A percentile compares a stretch with the other conserved stretches of the same genome.
Evolutionary conservation across 805 yeast species (phyloP).

Genomic region (Scheffersomyces coipomensis): DNA sequence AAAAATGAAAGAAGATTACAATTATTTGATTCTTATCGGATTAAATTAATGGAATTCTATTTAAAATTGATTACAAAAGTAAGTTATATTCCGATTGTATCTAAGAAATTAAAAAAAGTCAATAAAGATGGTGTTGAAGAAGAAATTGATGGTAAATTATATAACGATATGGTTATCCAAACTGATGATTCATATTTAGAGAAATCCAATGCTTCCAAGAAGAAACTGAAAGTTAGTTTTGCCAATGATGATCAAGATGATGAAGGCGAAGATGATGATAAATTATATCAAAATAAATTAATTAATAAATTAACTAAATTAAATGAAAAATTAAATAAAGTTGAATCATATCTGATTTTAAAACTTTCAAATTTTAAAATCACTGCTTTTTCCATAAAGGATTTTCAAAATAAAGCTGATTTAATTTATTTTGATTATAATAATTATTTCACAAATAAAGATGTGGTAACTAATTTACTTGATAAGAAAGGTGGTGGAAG

Average conservation of each 20-base stretch:
- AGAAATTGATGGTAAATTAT: constrained; percentile 29
- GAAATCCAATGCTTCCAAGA: constrained; percentile 6
- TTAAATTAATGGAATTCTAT: constrained; percentile 33
- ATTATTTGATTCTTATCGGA: constrained; percentile 30
- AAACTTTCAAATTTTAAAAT: constrained; percentile 34
- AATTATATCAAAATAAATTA: constrained; percentile 22
- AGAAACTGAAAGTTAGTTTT: constrained; percentile 6
- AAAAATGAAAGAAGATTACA: constrained; percentile 29
- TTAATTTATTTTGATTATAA: constrained; percentile 29
- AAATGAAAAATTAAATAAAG: constrained; percentile 16
- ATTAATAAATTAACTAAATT: constrained; percentile 21
- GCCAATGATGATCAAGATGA: constrained; percentile 14
- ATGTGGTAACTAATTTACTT: not conserved
- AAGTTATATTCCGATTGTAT: constrained; percentile 38
- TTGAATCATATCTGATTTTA: constrained; percentile 23
- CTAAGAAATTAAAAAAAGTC: constrained; percentile 21
- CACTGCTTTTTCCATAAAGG: constrained; percentile 27
- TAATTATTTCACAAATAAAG: constrained; percentile 20
- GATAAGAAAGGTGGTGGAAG: constrained; percentile 1
- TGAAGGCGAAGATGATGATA: constrained; percentile 17
- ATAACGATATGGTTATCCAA: constrained; percentile 38
- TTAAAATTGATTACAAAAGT: constrained; percentile 32
- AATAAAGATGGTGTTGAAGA: constrained; percentile 15
- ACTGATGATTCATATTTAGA: constrained; percentile 25
- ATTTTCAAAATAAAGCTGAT: constrained; percentile 36